Conservation (phyloP, 2,329 filamentous ascomycete genomes). For the Clonostachys chloroleuca region DNA sequence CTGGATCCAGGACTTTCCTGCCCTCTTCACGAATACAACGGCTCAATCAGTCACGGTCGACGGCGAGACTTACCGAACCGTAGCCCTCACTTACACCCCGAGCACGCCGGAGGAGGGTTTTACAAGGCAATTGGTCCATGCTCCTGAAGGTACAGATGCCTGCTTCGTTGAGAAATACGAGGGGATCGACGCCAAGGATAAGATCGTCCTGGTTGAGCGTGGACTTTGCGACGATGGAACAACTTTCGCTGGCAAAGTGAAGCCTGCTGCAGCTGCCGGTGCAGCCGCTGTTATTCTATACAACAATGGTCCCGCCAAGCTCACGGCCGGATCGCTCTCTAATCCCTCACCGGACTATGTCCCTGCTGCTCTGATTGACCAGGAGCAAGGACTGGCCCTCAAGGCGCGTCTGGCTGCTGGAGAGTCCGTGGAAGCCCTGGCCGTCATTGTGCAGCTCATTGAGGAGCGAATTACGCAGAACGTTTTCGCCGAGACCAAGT, state of each 20-base stretch:
- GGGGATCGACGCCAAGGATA: constrained; percentile 14
- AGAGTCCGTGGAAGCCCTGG: constrained; percentile 23
- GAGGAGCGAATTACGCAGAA: constrained; percentile 35
- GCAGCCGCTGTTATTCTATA: constrained; percentile 21
- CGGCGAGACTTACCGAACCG: constrained; percentile 13
- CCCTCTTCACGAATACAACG: constrained; percentile 37
- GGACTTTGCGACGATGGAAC: constrained; percentile 18
- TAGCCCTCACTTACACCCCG: constrained; percentile 21
- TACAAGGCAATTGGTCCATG: constrained; percentile 15
- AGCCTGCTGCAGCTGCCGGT: constrained; percentile 18
- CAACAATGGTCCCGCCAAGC: constrained; percentile 17
- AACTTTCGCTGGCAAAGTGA: constrained; percentile 21
- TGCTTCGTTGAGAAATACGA: constrained; percentile 17
- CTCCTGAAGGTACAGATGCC: constrained; percentile 14
- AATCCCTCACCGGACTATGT: constrained; percentile 17
- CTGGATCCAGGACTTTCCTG: constrained; percentile 45
- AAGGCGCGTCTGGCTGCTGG: constrained; percentile 22
- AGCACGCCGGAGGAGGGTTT: constrained; percentile 20
- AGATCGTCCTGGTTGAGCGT: constrained; percentile 23
- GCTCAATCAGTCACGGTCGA: constrained; percentile 33
- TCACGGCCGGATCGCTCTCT: constrained; percentile 19
- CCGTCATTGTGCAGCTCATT: constrained; percentile 24
- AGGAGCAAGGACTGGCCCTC: constrained; percentile 15
- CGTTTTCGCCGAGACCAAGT: constrained; percentile 36
- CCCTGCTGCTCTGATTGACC: constrained; percentile 19